Percentiles rank a stretch among this genome's conserved stretches.
These are phyloP conservation scores for Trichoderma citrinoviride DNA, from an alignment of 2,329 filamentous ascomycete genomes.

Conservation along the genomic window DNA sequence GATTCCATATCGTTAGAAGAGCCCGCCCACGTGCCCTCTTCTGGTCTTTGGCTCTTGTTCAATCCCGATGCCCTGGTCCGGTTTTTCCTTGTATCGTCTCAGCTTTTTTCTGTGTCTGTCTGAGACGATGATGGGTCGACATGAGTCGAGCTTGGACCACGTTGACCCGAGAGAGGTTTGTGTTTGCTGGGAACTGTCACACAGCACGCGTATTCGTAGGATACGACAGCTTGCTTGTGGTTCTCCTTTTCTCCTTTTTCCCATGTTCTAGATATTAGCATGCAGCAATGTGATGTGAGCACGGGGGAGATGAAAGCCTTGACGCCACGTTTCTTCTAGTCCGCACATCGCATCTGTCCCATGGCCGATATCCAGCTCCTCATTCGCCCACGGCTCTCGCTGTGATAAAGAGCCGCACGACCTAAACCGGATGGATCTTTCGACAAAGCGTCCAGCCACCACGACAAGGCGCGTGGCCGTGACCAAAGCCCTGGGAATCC, in stretches of 20 bases:
- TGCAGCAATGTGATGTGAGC: too few species aligned
- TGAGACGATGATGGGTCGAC: constrained; percentile 4
- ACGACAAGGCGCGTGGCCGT: constrained; percentile 13
- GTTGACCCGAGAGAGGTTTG: neutral
- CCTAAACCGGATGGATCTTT: neutral
- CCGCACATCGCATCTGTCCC: neutral
- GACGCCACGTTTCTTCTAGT: neutral
- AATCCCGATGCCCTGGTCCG: constrained; percentile 13
- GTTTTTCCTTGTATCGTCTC: neutral
- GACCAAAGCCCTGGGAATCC: constrained; percentile 7
- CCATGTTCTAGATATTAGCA: too few species aligned
- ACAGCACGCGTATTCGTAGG: neutral
- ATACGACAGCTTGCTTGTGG: neutral
- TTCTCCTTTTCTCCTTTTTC: neutral
- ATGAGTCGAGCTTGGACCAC: neutral
- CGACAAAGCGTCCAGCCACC: constrained; percentile 3
- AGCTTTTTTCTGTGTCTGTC: neutral
- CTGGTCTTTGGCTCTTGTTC: neutral
- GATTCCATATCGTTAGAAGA: neutral
- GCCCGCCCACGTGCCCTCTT: constrained; percentile 8
- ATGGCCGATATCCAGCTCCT: neutral
- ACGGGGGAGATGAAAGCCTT: neutral
- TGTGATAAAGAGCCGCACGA: neutral
- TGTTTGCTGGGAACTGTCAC: neutral
- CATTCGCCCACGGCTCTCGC: constrained; percentile 8